Evolutionary conservation across 768 basidiomycete species (phyloP), one percentile per base, ranked within the genome.

Genomic region (Leccinum disarticulatum): DNA sequence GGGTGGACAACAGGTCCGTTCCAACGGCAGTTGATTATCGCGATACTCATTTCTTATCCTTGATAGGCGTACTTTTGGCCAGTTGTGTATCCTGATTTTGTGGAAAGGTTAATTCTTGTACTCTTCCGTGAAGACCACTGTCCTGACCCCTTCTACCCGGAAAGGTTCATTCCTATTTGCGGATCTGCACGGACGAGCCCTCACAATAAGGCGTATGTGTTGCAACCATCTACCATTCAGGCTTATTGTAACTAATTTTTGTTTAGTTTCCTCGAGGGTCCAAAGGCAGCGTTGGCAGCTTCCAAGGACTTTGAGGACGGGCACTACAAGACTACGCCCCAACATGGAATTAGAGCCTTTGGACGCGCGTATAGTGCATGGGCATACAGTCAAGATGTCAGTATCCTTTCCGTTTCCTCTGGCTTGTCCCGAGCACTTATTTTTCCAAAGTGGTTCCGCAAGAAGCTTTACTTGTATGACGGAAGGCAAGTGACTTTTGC

Each of bases 341-440:
- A 82, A 55, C 74, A 75, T 46, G 84, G 83, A 7, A 73, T 85
- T 38, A 79, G 84, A 1, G 84, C 84, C 6, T 85, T 84, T 54
- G 83, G 77, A 3, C 75, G 85, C n/a, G 83, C 76, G 15, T 86
- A 84, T 63, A 80, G 80, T 54, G 81, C 81, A 27, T 86, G 85
- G 83, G 83, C 83, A 6, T 84, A 84, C 56, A 80, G 83, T 1
- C 82, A 85, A 67, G 77, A 83, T 38, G 83, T 83, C 38, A 43
- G 79, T 72, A 30, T 22, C 15, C 43, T 56, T 19, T 46, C 38
- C 41, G 15, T 2, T 28, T n/a, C 11, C 50, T 46, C 10, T n/a
- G 11, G 10, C 19, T 4, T 31, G 43, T 14, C 13, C 17, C 5
- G n/a, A 30, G 22, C 19, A 13, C 52, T 60, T 1, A 61, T 46